Conservation (phyloP, 495 filamentous ascomycete genomes). For the Penicillium coffeae region DNA sequence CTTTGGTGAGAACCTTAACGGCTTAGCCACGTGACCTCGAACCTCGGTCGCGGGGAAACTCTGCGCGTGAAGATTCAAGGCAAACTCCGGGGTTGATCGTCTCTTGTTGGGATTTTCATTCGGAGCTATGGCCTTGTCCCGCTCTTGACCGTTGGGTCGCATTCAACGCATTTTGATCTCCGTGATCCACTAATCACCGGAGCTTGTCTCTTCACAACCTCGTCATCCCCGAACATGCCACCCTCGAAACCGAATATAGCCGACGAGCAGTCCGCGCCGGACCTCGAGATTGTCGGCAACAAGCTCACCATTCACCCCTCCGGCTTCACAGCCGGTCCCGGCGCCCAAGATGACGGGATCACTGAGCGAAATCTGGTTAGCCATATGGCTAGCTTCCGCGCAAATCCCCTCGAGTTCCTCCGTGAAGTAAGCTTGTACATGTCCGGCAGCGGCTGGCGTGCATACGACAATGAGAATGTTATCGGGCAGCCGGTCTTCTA, state of each 20-base stretch:
- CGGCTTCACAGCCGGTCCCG: conserved; percentile 53
- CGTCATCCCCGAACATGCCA: conserved; percentile 25
- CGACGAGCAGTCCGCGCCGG: conserved; percentile 58
- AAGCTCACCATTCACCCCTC: conserved; percentile 77
- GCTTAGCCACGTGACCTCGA: conserved; percentile 9
- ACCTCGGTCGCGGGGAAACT: conserved; percentile 11
- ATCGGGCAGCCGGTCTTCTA: conserved; percentile 94
- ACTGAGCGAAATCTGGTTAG: conserved; percentile 73
- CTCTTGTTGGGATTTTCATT: conserved; percentile 23
- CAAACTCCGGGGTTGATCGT: conserved; percentile 23
- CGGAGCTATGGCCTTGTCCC: conserved; percentile 21
- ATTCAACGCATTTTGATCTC: not conserved
- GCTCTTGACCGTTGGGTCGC: not conserved
- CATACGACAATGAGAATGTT: conserved; percentile 74
- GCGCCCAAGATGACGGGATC: conserved; percentile 35
- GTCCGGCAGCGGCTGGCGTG: conserved; percentile 87
- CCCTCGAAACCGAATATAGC: conserved; percentile 30
- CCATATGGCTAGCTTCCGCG: conserved; percentile 77
- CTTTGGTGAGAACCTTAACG: too few relatives aligned
- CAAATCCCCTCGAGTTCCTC: conserved; percentile 73
- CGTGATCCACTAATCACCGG: not conserved
- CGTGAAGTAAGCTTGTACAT: conserved; percentile 89
- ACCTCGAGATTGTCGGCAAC: conserved; percentile 76
- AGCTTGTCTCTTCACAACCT: conserved; percentile 5
- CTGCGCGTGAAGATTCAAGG: not conserved